Evolutionary conservation across 257 asterid genomes (phyloP).

Genomic region (Nicotiana obtusifolia): DNA sequence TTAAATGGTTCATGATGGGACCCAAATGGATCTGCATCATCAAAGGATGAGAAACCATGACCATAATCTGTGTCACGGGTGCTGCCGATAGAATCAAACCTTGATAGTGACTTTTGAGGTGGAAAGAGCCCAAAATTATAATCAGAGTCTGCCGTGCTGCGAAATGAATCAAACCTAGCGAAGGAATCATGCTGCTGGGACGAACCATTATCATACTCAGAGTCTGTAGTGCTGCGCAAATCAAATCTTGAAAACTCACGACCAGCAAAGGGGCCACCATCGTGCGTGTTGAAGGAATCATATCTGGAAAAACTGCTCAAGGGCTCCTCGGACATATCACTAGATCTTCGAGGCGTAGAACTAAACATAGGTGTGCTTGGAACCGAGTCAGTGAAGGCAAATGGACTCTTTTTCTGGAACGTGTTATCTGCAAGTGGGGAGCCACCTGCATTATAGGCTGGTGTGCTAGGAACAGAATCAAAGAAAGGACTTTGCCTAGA

Average conservation of each 20-base stretch:
- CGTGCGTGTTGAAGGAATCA: conserved; percentile 58
- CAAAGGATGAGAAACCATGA: conserved; percentile 65
- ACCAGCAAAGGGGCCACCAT: conserved; percentile 31
- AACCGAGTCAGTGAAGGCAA: conserved; percentile 37
- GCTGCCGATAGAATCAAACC: conserved; percentile 60
- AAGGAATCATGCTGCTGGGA: conserved; percentile 45
- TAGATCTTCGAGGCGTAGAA: conserved; percentile 50
- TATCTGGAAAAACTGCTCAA: conserved; percentile 66
- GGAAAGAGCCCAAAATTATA: conserved; percentile 43
- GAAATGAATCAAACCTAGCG: conserved; percentile 62
- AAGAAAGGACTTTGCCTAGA: conserved; percentile 49
- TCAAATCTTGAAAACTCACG: conserved; percentile 69
- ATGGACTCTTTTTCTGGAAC: conserved; percentile 36
- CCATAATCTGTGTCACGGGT: conserved; percentile 60
- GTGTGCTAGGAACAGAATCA: conserved; percentile 90
- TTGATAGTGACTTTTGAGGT: conserved; percentile 33
- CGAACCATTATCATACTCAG: conserved; percentile 63
- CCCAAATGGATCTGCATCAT: conserved; percentile 78
- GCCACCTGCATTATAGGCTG: conserved; percentile 34
- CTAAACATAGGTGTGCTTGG: conserved; percentile 66
- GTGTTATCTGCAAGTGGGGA: conserved; percentile 23
- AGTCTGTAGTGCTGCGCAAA: conserved; percentile 47
- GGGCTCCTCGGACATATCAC: conserved; percentile 34
- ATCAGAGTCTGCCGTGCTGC: conserved; percentile 69
- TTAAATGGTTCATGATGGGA: conserved; percentile 51